Evolutionary conservation across 1,284 basidiomycete species (phyloP).

Genomic region (Termitomyces sp.): DNA sequence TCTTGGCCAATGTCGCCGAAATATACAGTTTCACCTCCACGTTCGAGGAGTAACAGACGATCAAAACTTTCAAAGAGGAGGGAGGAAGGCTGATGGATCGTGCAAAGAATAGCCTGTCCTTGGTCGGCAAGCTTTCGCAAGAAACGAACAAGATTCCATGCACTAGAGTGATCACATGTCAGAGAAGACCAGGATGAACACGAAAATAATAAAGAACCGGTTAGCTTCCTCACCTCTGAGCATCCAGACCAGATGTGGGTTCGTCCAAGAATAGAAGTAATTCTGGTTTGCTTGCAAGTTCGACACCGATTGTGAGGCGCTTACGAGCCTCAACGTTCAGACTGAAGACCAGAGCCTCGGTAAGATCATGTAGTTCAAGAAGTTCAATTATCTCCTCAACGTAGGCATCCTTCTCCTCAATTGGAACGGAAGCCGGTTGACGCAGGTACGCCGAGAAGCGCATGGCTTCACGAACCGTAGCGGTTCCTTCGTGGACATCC

Average conservation of each 20-base stretch:
- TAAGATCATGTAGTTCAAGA: constrained; percentile 60
- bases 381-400: constrained; percentile 74
- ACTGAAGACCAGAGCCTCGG: constrained; percentile 58
- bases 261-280: constrained; percentile 75
- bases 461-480: constrained; percentile 86
- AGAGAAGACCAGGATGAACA: neutral
- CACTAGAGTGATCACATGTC: constrained; percentile 31
- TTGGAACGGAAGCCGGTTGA: constrained; percentile 71
- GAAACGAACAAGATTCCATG: constrained; percentile 83
- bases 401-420: constrained; percentile 79
- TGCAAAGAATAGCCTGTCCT: constrained; percentile 78
- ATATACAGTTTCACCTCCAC: constrained; percentile 71
- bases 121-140: constrained; percentile 79
- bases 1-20: constrained; percentile 76
- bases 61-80: constrained; percentile 73
- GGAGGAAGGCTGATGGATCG: constrained; percentile 56
- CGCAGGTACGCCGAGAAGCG: constrained; percentile 87
- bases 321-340: constrained; percentile 79
- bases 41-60: constrained; percentile 59
- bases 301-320: constrained; percentile 85
- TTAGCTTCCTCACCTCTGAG: constrained; percentile 37
- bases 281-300: constrained; percentile 80
- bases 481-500: constrained; percentile 84
- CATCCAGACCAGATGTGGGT: constrained; percentile 69
- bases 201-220: neutral